Evolutionary conservation across 1,139 yeast species (phyloP), one percentile per base, ranked within the genome.

Genomic region (Tardiomyces digboiensis): DNA sequence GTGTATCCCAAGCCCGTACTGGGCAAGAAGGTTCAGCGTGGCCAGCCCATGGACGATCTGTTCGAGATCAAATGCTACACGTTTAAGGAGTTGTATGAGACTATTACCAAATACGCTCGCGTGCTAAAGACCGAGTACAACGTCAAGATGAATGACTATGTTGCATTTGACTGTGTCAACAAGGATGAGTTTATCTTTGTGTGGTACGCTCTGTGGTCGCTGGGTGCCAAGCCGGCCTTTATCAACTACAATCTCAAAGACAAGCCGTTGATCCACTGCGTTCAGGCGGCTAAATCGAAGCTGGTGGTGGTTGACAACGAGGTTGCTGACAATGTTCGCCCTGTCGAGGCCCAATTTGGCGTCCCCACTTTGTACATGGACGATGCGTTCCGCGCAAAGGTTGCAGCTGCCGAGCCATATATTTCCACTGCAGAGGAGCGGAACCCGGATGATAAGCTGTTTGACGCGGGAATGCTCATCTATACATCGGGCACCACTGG

Each of bases 401-500:
- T 51, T 76, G 39, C 61, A 72, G 53, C 59, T 58, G 38, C 72
- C 62, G 29, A 62, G 7, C 56, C 59, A 6, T 74, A 78, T 56
- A 66, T 71, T 37, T 61, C 72, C 2, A 67, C 77, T 2, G 55
- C 54, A 29, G 45, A 49, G 19, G 55, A 54, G 29, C 55, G 67
- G 40, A 50, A 52, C 44, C 58, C 57, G 12, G 49, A 47, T 38
- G 56, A 51, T 39, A 44, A 47, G 41, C 44, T 49, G 46, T 50
- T 47, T 42, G 76, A 78, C 46, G 75, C 91, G 10, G 80, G 86
- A 29, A 74, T 82, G 49, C 72, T 86, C 55, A 85, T 91, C 46
- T 89, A 82, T 61, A 91, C 98, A 1, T 84, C 95, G 0, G 98
- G 98, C 39, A 89, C 97, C 8, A 87, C 97, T 0, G 97, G 97